Conservation (phyloP, 305 asterid genomes). For the Rubia balearica region DNA sequence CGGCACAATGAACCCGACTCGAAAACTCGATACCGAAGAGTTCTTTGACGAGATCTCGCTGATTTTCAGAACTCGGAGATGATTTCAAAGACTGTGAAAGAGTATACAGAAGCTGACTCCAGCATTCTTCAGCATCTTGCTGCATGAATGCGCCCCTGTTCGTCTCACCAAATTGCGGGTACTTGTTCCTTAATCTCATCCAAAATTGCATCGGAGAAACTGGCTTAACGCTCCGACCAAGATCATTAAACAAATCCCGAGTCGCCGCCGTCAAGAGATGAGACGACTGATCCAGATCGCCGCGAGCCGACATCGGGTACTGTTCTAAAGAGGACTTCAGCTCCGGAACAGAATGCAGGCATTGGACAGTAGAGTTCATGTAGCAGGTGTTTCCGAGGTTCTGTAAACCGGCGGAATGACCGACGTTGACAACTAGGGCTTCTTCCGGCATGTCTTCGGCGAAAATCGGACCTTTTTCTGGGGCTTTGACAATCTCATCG, state of each 20-base stretch:
- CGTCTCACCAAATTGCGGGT: conserved; percentile 95
- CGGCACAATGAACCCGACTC: conserved; percentile 94
- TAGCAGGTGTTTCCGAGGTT: conserved; percentile 97
- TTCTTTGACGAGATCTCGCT: conserved; percentile 54
- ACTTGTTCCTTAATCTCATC: conserved; percentile 84
- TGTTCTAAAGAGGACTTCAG: conserved; percentile 72
- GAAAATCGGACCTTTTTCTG: conserved; percentile 82
- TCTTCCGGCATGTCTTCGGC: conserved; percentile 99
- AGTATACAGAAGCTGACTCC: conserved; percentile 89
- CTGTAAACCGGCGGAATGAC: conserved; percentile 89
- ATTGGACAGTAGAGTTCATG: conserved; percentile 96
- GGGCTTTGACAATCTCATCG: conserved; percentile 91
- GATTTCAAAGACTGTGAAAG: conserved; percentile 72
- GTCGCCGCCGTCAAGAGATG: conserved; percentile 84
- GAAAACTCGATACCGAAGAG: conserved; percentile 84
- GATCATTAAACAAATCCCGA: conserved; percentile 76
- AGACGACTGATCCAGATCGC: conserved; percentile 67
- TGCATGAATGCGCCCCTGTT: conserved; percentile 93
- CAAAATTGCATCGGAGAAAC: conserved; percentile 93
- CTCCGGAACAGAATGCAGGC: conserved; percentile 95
- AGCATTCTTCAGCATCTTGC: conserved; percentile 99
- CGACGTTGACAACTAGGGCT: conserved; percentile 65
- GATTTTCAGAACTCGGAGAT: conserved; percentile 43
- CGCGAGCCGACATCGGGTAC: conserved; percentile 62
- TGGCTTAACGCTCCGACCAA: conserved; percentile 81